Base-by-base conservation (phyloP, 192 early-diverging fungal species). In the Backusella circina region DNA sequence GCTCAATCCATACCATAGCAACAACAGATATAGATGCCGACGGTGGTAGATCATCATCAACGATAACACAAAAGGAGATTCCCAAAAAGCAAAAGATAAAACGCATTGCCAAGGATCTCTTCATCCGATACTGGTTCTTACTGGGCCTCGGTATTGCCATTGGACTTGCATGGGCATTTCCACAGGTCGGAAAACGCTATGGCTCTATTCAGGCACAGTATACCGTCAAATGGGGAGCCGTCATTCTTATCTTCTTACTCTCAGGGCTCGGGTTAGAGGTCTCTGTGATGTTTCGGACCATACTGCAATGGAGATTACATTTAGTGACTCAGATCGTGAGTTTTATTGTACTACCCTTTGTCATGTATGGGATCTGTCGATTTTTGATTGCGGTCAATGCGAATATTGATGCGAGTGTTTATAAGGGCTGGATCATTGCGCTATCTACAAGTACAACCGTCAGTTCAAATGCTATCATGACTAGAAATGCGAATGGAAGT, bases 381-480 rank as follows among this genome's bases (percentile, higher is more conserved):
- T 82, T 84, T 18, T 71, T 81, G 26, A 77, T 89, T 37, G 74
- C 88, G 16, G 72, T 78, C 5, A 69, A 85, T 31, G 82, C 84
- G 0, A 16, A 70, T 5, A 84, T 92, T 31, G 85, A 89, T 66
- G 69, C 68, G 1, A 84, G 82, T 3, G 79, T 92, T 0, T 72
- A 87, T 35, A 84, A 84, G 31, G 91, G 91, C 57, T 80, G 90
- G 75, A 80, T 91, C 10, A 86, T 92, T 65, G 85, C 86, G 3
- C 84, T 85, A 18, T 80, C 88, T 1, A 90, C 86, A 2, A 89
- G 89, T 13, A 92, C 91, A 8, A 92, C 91, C 13, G 88, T 92
- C 70, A 88, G 88, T 18, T 92, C 91, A 15, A 92, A 92, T 77
- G 86, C 87, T 0, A 82, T 92, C 73, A 92, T 92, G 91, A 92